phyloP scores from a whole-genome alignment of 1,284 basidiomycete genomes.

The Ganoderma lingzhi region DNA sequence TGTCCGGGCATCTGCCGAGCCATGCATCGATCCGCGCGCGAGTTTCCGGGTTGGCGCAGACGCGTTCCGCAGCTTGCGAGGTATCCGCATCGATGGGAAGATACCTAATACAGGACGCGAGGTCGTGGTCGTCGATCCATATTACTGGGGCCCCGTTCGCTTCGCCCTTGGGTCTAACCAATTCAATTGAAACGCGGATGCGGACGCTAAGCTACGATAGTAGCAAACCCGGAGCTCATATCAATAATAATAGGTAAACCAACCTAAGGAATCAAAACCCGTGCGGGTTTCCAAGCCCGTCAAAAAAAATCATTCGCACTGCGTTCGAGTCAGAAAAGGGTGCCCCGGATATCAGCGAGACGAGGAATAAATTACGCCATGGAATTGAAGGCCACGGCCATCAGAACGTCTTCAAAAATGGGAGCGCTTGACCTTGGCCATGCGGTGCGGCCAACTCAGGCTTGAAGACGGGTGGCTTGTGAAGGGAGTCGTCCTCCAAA shows the following conservation, averaged over 20 bases:
- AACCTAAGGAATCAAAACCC: too few relatives aligned
- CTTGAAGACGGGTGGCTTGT: not conserved
- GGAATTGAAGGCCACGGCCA: not conserved
- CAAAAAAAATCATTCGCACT: not conserved
- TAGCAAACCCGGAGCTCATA: too few relatives aligned
- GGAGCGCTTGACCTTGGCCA: not conserved
- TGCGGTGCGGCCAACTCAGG: not conserved
- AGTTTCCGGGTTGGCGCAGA: not conserved
- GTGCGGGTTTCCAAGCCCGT: too few relatives aligned
- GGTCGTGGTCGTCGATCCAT: not conserved
- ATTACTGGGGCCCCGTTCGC: not conserved
- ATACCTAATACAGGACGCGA: constrained; percentile 14
- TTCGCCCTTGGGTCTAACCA: not conserved
- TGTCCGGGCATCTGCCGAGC: not conserved
- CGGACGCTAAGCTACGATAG: too few relatives aligned
- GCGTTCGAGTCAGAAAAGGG: not conserved
- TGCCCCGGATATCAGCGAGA: not conserved
- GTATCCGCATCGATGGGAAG: constrained; percentile 17
- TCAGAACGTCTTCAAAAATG: not conserved
- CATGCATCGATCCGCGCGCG: not conserved
- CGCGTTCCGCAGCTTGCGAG: not conserved
- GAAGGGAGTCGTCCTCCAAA: not conserved
- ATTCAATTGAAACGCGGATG: too few relatives aligned
- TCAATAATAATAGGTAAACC: too few relatives aligned
- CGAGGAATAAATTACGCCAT: not conserved